Evolutionary conservation across 768 basidiomycete species (phyloP), one percentile per base, ranked within the genome.

Genomic region (Boletus rubescentipes): DNA sequence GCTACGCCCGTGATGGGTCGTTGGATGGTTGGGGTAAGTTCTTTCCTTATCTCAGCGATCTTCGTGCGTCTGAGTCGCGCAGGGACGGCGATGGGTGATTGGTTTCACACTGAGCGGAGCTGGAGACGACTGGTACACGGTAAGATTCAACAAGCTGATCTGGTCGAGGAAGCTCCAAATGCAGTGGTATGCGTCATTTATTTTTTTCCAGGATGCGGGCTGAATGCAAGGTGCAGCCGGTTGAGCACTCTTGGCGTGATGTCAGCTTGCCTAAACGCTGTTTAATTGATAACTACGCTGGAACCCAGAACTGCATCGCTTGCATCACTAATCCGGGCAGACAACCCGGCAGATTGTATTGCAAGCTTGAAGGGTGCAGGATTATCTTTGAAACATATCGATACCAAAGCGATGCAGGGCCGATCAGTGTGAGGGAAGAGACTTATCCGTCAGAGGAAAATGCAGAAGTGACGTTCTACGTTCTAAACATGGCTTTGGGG

Each of bases 61-160:
- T 21, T 1, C 30, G 15, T 40, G 2, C 15, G 8, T 5, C 21
- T 39, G 31, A 44, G 11, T 15, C 20, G 9, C 18, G 31, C 21
- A 53, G 57, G 23, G 10, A 21, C 11, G 9, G 39, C 38, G 14
- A 40, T 8, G 1, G 57, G 57, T 1, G 52, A 58, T 21, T 53
- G 42, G 52, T 50, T 30, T 12, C 29, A 18, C 4, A 58, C 51
- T 1, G 38, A 32, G n/a, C 26, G 7, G 7, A 46, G 32, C 16
- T 58, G 57, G 57, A 49, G 57, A 35, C 57, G 57, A 1, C 40
- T 58, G 12, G 20, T 21, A 8, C 14, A 5, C 9, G 48, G 48
- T 14, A 58, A 37, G 39, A 7, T 60, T 53, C 23, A 58, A 54
- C 31, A 48, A 26, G 47, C 20, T 6, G 20, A 12, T 9, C 18